These are phyloP conservation scores for Mycena pura DNA, from an alignment of 768 basidiomycete genomes.

Conservation along the genomic window DNA sequence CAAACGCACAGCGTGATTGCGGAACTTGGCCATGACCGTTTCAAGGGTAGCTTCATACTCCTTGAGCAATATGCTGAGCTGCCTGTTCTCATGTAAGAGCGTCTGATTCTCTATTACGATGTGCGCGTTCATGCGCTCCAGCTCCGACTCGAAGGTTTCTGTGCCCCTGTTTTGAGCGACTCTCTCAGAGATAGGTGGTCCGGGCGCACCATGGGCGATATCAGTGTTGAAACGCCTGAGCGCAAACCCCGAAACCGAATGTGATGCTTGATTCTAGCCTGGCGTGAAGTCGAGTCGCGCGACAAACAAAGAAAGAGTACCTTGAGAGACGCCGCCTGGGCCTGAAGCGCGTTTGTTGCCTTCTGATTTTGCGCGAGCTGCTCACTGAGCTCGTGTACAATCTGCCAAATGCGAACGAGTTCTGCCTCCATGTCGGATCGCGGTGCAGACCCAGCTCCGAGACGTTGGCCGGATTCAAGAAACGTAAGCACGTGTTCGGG, in stretches of 20 bases:
- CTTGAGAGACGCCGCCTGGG: conserved; percentile 76
- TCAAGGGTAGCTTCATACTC: conserved; percentile 96
- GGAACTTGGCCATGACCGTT: conserved; percentile 95
- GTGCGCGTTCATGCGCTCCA: conserved; percentile 89
- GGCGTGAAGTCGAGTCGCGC: conserved; percentile 15
- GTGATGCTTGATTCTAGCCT: conserved; percentile 74
- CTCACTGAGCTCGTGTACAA: conserved; percentile 82
- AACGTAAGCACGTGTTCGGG: background rate
- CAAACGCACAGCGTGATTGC: conserved; percentile 82
- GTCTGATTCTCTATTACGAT: conserved; percentile 94
- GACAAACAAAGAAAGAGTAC: conserved; percentile 44
- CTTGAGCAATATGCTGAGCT: conserved; percentile 84
- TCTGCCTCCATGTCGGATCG: conserved; percentile 78
- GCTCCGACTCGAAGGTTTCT: conserved; percentile 93
- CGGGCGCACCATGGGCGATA: conserved; percentile 73
- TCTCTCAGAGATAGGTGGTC: background rate
- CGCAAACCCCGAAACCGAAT: conserved; percentile 75
- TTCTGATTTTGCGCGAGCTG: conserved; percentile 86
- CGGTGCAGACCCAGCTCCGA: conserved; percentile 3
- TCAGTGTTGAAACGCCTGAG: conserved; percentile 88
- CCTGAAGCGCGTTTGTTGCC: conserved; percentile 69
- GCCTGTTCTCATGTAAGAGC: conserved; percentile 93
- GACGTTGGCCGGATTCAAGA: background rate
- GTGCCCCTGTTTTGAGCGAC: conserved; percentile 43
- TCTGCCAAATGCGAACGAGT: conserved; percentile 73